These are phyloP conservation scores for Claviceps fusiformis DNA, from an alignment of 2,329 filamentous ascomycete species.

Conservation along the genomic window DNA sequence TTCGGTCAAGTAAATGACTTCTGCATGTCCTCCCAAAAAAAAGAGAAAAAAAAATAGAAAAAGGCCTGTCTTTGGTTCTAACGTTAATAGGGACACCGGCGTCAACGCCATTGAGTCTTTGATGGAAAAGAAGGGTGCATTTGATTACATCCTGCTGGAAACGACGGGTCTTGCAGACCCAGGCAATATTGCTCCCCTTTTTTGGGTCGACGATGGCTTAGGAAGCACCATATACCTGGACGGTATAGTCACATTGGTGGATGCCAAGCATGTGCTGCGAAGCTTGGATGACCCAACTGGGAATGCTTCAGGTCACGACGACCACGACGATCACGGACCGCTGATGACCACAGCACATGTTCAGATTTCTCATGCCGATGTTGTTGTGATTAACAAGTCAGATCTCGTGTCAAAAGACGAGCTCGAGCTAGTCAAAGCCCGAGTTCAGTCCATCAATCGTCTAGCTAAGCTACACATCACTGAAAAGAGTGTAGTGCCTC, in stretches of 20 bases:
- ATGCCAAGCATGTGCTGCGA: slow-evolving; percentile 80
- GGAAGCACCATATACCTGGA: slow-evolving; percentile 94
- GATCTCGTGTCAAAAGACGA: slow-evolving; percentile 65
- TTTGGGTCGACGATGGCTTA: slow-evolving; percentile 95
- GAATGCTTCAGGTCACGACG: slow-evolving; percentile 37
- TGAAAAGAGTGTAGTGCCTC: slow-evolving; percentile 62
- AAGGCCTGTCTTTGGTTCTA: not conserved
- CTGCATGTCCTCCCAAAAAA: not conserved
- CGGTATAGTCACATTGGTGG: slow-evolving; percentile 89
- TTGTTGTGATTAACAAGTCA: slow-evolving; percentile 86
- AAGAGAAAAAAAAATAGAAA: no score
- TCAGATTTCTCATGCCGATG: slow-evolving; percentile 93
- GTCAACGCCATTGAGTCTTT: slow-evolving; percentile 91
- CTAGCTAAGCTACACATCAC: slow-evolving; percentile 77
- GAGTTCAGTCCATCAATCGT: slow-evolving; percentile 77
- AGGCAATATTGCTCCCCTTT: slow-evolving; percentile 86
- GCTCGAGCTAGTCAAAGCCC: slow-evolving; percentile 51
- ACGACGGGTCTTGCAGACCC: slow-evolving; percentile 93
- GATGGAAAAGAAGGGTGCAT: slow-evolving; percentile 85
- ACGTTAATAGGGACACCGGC: slow-evolving; percentile 56
- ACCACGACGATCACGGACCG: slow-evolving; percentile 43
- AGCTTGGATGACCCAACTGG: slow-evolving; percentile 61
- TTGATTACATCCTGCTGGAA: slow-evolving; percentile 95
- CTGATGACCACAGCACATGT: slow-evolving; percentile 85
- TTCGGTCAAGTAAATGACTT: slow-evolving; percentile 62